A percentile compares a stretch with the other conserved stretches of the same genome.
These are phyloP conservation scores for Ilyonectria robusta DNA, from an alignment of 2,329 filamentous ascomycete genomes.

Conservation along the genomic window DNA sequence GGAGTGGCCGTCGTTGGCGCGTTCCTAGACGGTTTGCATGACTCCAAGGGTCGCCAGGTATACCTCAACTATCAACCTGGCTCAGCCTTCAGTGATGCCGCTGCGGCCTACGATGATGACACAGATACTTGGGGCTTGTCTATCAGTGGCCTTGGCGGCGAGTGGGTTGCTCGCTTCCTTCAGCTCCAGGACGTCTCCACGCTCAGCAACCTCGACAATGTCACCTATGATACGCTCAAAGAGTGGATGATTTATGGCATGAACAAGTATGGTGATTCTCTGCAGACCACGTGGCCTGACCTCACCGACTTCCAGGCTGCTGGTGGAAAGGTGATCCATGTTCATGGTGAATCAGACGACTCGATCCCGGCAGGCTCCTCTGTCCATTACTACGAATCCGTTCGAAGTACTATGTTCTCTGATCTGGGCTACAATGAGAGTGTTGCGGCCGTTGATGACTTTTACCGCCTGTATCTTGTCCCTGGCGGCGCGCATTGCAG, in stretches of 20 bases:
- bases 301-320: slow-evolving; percentile 62
- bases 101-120: slow-evolving; percentile 49
- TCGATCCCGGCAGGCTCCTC: slow-evolving; percentile 67
- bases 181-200: slow-evolving; percentile 53
- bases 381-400: slow-evolving; percentile 67
- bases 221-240: slow-evolving; percentile 67
- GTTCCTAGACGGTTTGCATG: slow-evolving; percentile 54
- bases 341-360: slow-evolving; percentile 69
- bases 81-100: slow-evolving; percentile 52
- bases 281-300: slow-evolving; percentile 69
- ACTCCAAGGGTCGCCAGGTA: slow-evolving; percentile 52
- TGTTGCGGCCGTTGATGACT: slow-evolving; percentile 61
- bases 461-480: slow-evolving; percentile 57
- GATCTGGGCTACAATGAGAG: slow-evolving; percentile 55
- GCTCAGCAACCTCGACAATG: slow-evolving; percentile 57
- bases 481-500: slow-evolving; percentile 67
- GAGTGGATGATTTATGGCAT: slow-evolving; percentile 66
- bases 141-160: slow-evolving; percentile 50
- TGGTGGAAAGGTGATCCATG: slow-evolving; percentile 70
- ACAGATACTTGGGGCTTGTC: slow-evolving; percentile 50
- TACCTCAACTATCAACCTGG: slow-evolving; percentile 54
- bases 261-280: slow-evolving; percentile 62
- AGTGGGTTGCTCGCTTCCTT: slow-evolving; percentile 58
- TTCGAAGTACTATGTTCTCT: slow-evolving; percentile 64
- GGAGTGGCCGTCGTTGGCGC: slow-evolving; percentile 50